Evolutionary conservation across 352 stramenopile species (phyloP).

Genomic region (Phytophthora macrochlamydospora): DNA sequence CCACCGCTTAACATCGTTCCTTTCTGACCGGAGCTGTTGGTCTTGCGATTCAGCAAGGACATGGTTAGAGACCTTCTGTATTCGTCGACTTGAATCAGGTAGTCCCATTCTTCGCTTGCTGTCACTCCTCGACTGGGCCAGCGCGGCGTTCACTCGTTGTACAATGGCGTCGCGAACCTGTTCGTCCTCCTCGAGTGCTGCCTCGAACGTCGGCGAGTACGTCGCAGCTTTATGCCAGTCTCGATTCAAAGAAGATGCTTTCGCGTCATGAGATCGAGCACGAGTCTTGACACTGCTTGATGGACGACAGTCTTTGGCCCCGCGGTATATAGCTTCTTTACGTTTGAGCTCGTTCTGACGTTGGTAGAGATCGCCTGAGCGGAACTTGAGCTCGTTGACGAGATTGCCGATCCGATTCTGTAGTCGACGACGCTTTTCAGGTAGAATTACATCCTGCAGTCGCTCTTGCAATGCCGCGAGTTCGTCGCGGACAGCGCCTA

Average conservation of each 20-base stretch:
- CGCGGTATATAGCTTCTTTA: conserved; percentile 52
- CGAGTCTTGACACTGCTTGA: conserved; percentile 6
- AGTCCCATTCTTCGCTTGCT: conserved; percentile 3
- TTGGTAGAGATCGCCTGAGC: conserved; percentile 73
- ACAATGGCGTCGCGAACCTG: conserved; percentile 63
- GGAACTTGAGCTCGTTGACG: conserved; percentile 67
- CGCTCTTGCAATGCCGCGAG: conserved; percentile 50
- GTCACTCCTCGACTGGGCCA: conserved; percentile 17
- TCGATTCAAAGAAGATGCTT: neutral
- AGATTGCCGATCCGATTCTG: conserved; percentile 55
- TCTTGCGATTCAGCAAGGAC: conserved; percentile 1
- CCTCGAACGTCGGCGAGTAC: conserved; percentile 34
- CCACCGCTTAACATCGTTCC: conserved; percentile 35
- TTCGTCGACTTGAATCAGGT: conserved; percentile 4
- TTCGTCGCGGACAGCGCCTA: conserved; percentile 62
- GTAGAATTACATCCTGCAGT: conserved; percentile 34
- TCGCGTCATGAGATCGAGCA: conserved; percentile 3
- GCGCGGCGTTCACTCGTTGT: conserved; percentile 31
- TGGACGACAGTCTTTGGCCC: conserved; percentile 11
- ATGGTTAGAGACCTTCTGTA: neutral
- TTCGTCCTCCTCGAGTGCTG: conserved; percentile 54
- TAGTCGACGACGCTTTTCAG: conserved; percentile 54
- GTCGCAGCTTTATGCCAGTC: conserved; percentile 13
- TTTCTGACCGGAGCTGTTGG: conserved; percentile 9
- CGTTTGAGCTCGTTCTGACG: conserved; percentile 75